A percentile compares a stretch with the other conserved stretches of the same genome.
phyloP scores from a whole-genome alignment of 306 rosid genomes.

The Neltuma alba region DNA sequence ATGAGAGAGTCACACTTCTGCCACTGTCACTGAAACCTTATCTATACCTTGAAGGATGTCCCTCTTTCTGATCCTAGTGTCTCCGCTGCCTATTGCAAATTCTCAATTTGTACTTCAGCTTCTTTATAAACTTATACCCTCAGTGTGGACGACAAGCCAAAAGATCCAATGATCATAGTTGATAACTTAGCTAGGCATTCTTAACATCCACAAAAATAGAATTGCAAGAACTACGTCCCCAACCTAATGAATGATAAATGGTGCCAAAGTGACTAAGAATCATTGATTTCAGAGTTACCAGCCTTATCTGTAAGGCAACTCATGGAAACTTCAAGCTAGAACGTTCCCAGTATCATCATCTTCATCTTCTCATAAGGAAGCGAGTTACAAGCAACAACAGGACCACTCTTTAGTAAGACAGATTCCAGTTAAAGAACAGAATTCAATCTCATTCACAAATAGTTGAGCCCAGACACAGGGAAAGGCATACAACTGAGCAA shows the following conservation, averaged over 20 bases:
- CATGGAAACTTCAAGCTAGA: neutral
- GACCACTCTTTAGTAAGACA: neutral
- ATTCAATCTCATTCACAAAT: neutral
- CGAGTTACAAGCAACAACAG: neutral
- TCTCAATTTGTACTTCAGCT: neutral
- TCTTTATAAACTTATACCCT: neutral
- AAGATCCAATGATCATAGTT: neutral
- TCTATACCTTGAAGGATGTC: neutral
- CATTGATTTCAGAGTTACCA: neutral
- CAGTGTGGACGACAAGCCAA: neutral
- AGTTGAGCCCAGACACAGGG: neutral
- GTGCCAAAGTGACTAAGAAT: neutral
- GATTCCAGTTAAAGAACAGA: neutral
- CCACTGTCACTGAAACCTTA: neutral
- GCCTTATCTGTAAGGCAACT: neutral
- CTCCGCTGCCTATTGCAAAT: neutral
- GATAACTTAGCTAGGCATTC: neutral
- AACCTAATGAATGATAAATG: neutral
- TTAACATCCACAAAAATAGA: neutral
- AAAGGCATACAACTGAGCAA: neutral
- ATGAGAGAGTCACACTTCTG: neutral
- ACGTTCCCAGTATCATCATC: neutral
- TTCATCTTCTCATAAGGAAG: neutral
- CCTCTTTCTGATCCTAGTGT: neutral
- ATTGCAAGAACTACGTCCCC: neutral